Percentiles rank a stretch among this genome's conserved stretches.
Conservation (phyloP, 2,329 filamentous ascomycete genomes). For the Ceratocystis huliohia region DNA sequence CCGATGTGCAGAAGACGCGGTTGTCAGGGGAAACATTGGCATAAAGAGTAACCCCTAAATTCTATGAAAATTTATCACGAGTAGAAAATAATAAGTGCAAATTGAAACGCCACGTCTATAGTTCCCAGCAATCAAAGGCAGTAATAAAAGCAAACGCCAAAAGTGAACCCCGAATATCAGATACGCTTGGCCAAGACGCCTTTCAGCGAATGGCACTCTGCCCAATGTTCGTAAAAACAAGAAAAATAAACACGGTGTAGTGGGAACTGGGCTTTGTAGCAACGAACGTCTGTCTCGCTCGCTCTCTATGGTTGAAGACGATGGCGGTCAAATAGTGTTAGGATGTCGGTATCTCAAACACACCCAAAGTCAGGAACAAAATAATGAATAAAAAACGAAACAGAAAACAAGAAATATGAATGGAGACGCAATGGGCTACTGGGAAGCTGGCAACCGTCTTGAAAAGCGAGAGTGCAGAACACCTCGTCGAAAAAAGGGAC, state of each 20-base stretch:
- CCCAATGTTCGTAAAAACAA: constrained; percentile 13
- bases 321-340: neutral
- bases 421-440: constrained; percentile 19
- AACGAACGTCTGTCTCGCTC: constrained; percentile 8
- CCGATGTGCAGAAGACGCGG: neutral
- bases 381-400: constrained; percentile 3
- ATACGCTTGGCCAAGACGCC: neutral
- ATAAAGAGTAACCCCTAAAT: neutral
- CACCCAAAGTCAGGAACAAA: neutral
- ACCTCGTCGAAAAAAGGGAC: constrained; percentile 26
- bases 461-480: constrained; percentile 3
- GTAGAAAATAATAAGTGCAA: constrained; percentile 3
- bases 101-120: constrained; percentile 5
- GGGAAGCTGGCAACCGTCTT: constrained; percentile 27
- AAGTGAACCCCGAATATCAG: neutral
- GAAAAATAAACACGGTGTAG: constrained; percentile 11
- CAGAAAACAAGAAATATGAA: constrained; percentile 21
- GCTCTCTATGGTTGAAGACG: constrained; percentile 12
- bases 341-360: neutral
- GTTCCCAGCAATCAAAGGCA: neutral
- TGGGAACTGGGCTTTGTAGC: constrained; percentile 5
- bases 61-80: constrained; percentile 4
- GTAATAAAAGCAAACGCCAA: neutral
- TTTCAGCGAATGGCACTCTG: neutral
- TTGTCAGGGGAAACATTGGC: neutral